Evolutionary conservation across 139 green algal species (phyloP).

Genomic region (Picochlorum sp.): DNA sequence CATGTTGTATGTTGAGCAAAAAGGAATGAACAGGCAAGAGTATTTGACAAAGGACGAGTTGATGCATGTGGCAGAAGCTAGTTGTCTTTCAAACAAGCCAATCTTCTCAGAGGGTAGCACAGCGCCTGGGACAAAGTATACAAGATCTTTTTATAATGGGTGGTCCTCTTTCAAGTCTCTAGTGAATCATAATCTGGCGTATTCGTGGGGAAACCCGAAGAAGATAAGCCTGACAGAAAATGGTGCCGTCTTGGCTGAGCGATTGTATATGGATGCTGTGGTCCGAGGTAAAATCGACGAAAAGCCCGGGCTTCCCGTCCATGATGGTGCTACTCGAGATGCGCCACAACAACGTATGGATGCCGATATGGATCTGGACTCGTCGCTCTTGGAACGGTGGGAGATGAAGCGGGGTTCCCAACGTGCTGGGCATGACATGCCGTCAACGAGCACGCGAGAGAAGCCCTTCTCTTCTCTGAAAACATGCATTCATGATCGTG

Average conservation of each 20-base stretch:
- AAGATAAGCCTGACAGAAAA: slow-evolving; percentile 20
- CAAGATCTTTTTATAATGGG: slow-evolving; percentile 13
- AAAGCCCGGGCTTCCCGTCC: slow-evolving; percentile 7
- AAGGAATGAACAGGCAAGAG: slow-evolving; percentile 8
- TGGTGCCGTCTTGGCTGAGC: slow-evolving; percentile 36
- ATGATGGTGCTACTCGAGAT: background rate
- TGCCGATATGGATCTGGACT: background rate
- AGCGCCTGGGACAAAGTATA: background rate
- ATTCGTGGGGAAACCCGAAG: slow-evolving; percentile 16
- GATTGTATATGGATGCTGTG: slow-evolving; percentile 45
- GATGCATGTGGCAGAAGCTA: slow-evolving; percentile 41
- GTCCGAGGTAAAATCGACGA: slow-evolving; percentile 11
- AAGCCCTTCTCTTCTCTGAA: too few species aligned
- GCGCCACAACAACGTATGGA: too few species aligned
- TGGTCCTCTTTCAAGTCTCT: slow-evolving; percentile 20
- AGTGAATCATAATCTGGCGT: slow-evolving; percentile 14
- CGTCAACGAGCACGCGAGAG: too few species aligned
- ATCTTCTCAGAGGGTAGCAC: slow-evolving; percentile 23
- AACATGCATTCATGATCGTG: background rate
- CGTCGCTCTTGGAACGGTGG: slow-evolving; percentile 15
- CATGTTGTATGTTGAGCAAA: slow-evolving; percentile 29
- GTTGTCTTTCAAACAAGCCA: slow-evolving; percentile 32
- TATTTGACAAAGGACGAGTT: slow-evolving; percentile 50
- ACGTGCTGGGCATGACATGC: background rate
- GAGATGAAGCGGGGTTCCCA: background rate